Evolutionary conservation across 768 basidiomycete genomes (phyloP).

Genomic region (Multifurca ochricompacta): DNA sequence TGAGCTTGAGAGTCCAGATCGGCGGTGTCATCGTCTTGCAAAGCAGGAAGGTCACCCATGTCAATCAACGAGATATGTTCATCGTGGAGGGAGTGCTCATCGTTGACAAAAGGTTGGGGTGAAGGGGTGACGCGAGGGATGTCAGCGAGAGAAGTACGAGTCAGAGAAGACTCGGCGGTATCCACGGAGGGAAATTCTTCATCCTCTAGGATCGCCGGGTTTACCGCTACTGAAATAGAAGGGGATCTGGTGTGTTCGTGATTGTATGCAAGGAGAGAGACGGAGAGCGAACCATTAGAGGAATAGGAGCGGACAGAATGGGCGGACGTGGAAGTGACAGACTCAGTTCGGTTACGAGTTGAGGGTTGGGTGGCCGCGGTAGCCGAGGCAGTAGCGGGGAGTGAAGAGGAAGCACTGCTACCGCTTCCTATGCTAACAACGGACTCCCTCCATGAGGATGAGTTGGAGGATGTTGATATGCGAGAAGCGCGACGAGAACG

Average conservation of each 20-base stretch:
- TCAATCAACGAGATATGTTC: slow-evolving; percentile 28
- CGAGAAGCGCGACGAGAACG: slow-evolving; percentile 32
- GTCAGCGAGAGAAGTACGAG: slow-evolving; percentile 25
- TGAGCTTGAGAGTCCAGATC: slow-evolving; percentile 9
- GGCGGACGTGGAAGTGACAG: slow-evolving; percentile 20
- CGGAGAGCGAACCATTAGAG: slow-evolving; percentile 25
- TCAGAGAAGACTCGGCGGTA: slow-evolving; percentile 9
- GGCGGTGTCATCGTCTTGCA: slow-evolving; percentile 24
- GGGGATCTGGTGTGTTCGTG: slow-evolving; percentile 2
- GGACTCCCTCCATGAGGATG: slow-evolving; percentile 24
- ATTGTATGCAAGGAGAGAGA: slow-evolving; percentile 8
- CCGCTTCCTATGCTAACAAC: slow-evolving; percentile 23
- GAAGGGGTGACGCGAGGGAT: slow-evolving; percentile 22
- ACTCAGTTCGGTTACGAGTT: slow-evolving; percentile 17
- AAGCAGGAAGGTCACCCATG: slow-evolving; percentile 27
- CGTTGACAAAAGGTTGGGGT: slow-evolving; percentile 1
- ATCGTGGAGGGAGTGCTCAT: slow-evolving; percentile 13
- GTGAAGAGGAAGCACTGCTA: slow-evolving; percentile 19
- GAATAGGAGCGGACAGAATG: slow-evolving; percentile 25
- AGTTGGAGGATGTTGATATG: slow-evolving; percentile 25
- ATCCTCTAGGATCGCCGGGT: slow-evolving; percentile 28
- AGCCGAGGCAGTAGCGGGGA: slow-evolving; percentile 21
- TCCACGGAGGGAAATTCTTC: slow-evolving; percentile 20
- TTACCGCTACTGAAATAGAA: slow-evolving; percentile 22
- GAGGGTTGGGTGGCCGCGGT: not conserved